These are phyloP conservation scores for Porphyridium purpureum DNA, from an alignment of 23 red algal species.

Conservation along the genomic window DNA sequence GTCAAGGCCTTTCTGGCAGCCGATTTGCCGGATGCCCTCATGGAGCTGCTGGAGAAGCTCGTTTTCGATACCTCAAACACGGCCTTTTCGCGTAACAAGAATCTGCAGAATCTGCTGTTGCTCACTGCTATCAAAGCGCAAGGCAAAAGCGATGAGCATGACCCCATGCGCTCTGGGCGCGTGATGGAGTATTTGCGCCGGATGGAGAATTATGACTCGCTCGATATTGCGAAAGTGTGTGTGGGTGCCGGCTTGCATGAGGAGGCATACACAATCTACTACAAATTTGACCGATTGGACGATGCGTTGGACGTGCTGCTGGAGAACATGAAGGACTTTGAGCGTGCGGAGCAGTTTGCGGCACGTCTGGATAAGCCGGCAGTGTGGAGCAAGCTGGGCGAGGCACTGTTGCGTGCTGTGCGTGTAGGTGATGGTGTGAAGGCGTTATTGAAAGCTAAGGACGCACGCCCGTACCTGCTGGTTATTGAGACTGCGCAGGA, in stretches of 20 bases:
- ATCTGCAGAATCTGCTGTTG: conserved; percentile 92
- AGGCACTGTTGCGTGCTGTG: conserved; percentile 37
- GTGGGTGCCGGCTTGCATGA: conserved; percentile 76
- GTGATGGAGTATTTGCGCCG: conserved; percentile 91
- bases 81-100: conserved; percentile 81
- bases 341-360: conserved; percentile 76
- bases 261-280: conserved; percentile 84
- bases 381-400: conserved; percentile 79
- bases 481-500: conserved; percentile 9
- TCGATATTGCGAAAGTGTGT: conserved; percentile 57
- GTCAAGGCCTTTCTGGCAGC: conserved; percentile 85
- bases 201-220: conserved; percentile 80
- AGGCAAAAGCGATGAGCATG: too few relatives aligned
- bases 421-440: conserved; percentile 53
- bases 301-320: conserved; percentile 75
- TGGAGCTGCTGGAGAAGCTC: conserved; percentile 94
- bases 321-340: conserved; percentile 82
- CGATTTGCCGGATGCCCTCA: conserved; percentile 75
- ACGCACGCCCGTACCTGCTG: conserved; percentile 22
- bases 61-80: conserved; percentile 69
- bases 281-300: conserved; percentile 78
- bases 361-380: conserved; percentile 46
- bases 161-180: too few relatives aligned
- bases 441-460: conserved; percentile 58
- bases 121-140: conserved; percentile 77